phyloP scores from a whole-genome alignment of 306 rosid species.

The Heteromeles arbutifolia region DNA sequence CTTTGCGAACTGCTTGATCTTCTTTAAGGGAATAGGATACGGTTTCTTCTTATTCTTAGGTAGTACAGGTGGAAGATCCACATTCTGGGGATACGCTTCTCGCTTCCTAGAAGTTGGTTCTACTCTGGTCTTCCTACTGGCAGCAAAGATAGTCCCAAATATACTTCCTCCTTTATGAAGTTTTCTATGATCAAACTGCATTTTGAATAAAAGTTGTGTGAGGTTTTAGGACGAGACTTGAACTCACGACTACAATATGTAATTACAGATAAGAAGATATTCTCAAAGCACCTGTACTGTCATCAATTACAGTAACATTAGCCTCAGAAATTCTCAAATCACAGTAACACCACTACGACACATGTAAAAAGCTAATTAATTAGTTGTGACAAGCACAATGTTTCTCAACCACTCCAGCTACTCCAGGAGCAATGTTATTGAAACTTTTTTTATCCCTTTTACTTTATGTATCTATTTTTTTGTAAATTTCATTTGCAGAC shows the following conservation, averaged over 20 bases:
- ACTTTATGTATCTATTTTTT: not conserved
- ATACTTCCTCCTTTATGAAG: slow-evolving; percentile 24
- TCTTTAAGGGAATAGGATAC: slow-evolving; percentile 67
- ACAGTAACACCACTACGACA: not conserved
- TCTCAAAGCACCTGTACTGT: not conserved
- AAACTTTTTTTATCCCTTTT: not conserved
- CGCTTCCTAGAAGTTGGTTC: slow-evolving; percentile 28
- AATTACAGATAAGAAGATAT: not conserved
- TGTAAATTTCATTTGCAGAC: not conserved
- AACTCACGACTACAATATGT: not conserved
- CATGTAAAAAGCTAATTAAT: not conserved
- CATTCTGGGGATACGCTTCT: slow-evolving; percentile 51
- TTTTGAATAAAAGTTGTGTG: slow-evolving; percentile 10
- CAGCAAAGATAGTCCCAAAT: slow-evolving; percentile 27
- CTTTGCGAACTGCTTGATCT: slow-evolving; percentile 60
- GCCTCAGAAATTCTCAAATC: not conserved
- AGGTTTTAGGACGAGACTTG: not conserved
- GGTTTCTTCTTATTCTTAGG: slow-evolving; percentile 89
- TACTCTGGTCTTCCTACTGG: slow-evolving; percentile 37
- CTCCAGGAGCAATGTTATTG: not conserved
- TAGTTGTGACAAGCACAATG: not conserved
- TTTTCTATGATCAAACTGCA: slow-evolving; percentile 47
- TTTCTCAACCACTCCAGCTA: not conserved
- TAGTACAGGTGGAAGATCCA: slow-evolving; percentile 58
- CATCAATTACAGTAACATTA: not conserved